Evolutionary conservation across 257 asterid genomes (phyloP), one percentile per base, ranked within the genome.

Genomic region (Solanum bulbocastanum): DNA sequence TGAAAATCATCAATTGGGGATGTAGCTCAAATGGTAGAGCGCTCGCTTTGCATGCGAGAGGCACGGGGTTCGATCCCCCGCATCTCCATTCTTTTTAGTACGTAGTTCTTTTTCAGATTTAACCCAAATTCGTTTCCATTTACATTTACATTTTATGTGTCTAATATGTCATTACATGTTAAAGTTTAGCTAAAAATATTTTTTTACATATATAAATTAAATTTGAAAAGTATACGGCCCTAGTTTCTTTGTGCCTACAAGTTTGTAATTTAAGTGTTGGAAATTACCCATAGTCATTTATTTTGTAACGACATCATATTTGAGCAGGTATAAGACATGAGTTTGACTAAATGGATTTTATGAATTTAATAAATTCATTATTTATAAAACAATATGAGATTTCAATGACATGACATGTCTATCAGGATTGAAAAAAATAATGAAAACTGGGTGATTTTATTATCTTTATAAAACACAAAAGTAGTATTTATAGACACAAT

Each of bases 11-110:
- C 52, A 39, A 30, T 30, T 30, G 98, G 99, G 98, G 98, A 95
- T 96, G 98, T 95, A 94, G 98, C 98, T 95, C 98, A 96, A 94
- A 94, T 94, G 99, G 98, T 96, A 95, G 98, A 96, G 97, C 97
- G 96, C 99, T 94, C 95, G 98, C 98, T 96, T 95, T 95, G 98
- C 98, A 94, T 94, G 98, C 98, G 97, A 94, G 99, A 96, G 98
- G 99, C 95, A 96, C 98, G 95, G 98, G 95, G 95, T 94, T 95
- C 93, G 94, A 94, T 90, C 92, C 95, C 98, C 94, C 90, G 94
- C 98, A 94, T 93, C 94, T 92, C 96, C 97, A 58, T 49, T 15
- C 2, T 5, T 49, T 49, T 15, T 15, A 30, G 30, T 30, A 30
- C 30, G 30, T 1, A 30, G 30, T 30, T 30, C 30, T 1, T 30